These are phyloP conservation scores for Xylariomycetidae sp. DNA, from an alignment of 2,329 filamentous ascomycete genomes.

Conservation along the genomic window DNA sequence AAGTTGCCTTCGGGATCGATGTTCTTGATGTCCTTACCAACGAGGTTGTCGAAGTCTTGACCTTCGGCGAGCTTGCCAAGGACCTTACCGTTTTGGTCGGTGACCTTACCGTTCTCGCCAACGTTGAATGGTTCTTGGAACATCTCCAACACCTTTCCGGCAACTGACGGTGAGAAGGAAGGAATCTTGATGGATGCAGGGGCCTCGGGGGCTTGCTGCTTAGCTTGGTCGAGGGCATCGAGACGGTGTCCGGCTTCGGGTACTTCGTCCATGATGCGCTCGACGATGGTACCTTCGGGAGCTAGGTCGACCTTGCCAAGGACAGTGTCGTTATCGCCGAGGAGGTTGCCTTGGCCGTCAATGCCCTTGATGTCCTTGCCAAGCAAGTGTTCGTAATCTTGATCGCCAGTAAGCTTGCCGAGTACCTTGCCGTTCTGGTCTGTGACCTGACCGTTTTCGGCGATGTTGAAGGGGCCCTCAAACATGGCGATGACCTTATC, in stretches of 20 bases:
- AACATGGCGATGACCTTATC: constrained; percentile 29
- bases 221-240: constrained; percentile 24
- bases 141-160: constrained; percentile 35
- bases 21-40: constrained; percentile 60
- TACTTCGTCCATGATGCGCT: constrained; percentile 27
- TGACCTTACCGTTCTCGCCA: constrained; percentile 51
- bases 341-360: constrained; percentile 61
- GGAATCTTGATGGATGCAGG: constrained; percentile 32
- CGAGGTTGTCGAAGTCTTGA: constrained; percentile 30
- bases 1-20: constrained; percentile 59
- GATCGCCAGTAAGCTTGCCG: constrained; percentile 25
- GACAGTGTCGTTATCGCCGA: constrained; percentile 61
- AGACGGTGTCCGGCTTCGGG: constrained; percentile 26
- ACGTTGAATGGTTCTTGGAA: constrained; percentile 43
- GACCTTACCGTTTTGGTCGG: constrained; percentile 51
- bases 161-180: constrained; percentile 34
- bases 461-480: constrained; percentile 35
- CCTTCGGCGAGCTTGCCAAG: constrained; percentile 37
- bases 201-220: constrained; percentile 9
- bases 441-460: constrained; percentile 41
- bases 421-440: constrained; percentile 39
- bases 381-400: constrained; percentile 25
- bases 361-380: constrained; percentile 65
- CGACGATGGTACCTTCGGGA: constrained; percentile 37
- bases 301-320: constrained; percentile 55